Base-by-base conservation (phyloP, 2,329 filamentous ascomycete species). In the Colletotrichum viniferum region DNA sequence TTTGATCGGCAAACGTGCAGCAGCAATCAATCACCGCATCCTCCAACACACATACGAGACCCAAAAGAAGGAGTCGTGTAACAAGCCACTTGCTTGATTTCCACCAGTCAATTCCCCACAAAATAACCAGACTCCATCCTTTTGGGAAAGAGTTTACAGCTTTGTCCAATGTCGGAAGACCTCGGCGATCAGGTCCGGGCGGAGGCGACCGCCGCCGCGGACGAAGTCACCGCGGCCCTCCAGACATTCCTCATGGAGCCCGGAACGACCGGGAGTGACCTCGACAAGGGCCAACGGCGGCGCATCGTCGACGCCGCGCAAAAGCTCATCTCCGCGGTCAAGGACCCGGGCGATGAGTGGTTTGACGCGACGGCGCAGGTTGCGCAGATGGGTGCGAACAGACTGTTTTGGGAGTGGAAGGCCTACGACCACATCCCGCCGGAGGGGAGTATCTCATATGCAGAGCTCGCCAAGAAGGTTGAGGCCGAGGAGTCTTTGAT, bases 401-500 rank as follows among this genome's bases (percentile, higher is more conserved):
- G 76, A 18, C 77, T 84, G 13, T 84, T 85, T 69, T 76, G 81
- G 38, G 78, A 81, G 63, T 84, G 83, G 82, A 78, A 80, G 16
- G 81, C 77, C 0, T 85, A 84, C 61, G 81, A 84, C 13, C 69
- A 72, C 4, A 83, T 86, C 32, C 83, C 83, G 1, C 7, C 71
- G 3, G 78, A 79, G 1, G 83, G 79, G 1, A 60, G 71, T 12
- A 82, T 84, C 28, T 79, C 81, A 12, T 81, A 81, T 70, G 58
- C 61, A 1, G 80, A 83, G 0, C 77, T 86, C 9, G 83, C 83
- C 1, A 70, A 71, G 10, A 80, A 79, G 34, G 69, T 84, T 2
- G 73, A 79, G 1, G 81, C 80, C 1, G 81, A 86, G 24, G 73
- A 64, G 12, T 58, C 74, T 5, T 76, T 85, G 18, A 81, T 84